Evolutionary conservation across 2,329 filamentous ascomycete genomes (phyloP).

Genomic region (Hirsutella rhossiliensis): DNA sequence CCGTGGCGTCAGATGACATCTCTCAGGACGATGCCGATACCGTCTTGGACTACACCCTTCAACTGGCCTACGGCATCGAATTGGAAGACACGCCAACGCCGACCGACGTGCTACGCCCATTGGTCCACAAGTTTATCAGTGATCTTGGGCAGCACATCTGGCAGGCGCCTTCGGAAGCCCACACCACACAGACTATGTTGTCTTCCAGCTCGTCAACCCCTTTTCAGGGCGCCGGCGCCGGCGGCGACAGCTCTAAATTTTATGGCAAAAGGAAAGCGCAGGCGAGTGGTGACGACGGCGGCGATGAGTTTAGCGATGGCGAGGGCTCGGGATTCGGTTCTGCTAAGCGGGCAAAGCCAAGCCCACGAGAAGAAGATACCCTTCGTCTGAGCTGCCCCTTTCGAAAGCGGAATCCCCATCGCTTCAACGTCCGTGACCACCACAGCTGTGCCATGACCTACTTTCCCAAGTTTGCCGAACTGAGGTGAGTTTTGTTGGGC

Average conservation of each 20-base stretch:
- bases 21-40: constrained; percentile 21
- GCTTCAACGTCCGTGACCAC: constrained; percentile 33
- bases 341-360: constrained; percentile 17
- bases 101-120: constrained; percentile 13
- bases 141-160: constrained; percentile 21
- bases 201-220: constrained; percentile 18
- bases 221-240: constrained; percentile 12
- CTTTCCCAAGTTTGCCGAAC: constrained; percentile 27
- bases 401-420: constrained; percentile 29
- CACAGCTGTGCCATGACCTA: constrained; percentile 31
- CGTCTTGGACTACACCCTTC: constrained; percentile 22
- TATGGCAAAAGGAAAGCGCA: constrained; percentile 25
- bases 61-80: constrained; percentile 25
- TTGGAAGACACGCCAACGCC: constrained; percentile 18
- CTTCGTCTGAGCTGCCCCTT: constrained; percentile 30
- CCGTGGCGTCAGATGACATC: constrained; percentile 16
- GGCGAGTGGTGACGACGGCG: constrained; percentile 16
- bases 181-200: constrained; percentile 17
- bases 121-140: constrained; percentile 20
- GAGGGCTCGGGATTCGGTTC: constrained; percentile 17
- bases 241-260: constrained; percentile 8
- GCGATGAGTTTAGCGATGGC: constrained; percentile 22
- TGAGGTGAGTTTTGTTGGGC: constrained; percentile 16
- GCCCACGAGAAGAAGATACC: constrained; percentile 23
- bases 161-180: constrained; percentile 15